Conservation (phyloP, 2,329 filamentous ascomycete genomes). For the Fusarium oligoseptatum region DNA sequence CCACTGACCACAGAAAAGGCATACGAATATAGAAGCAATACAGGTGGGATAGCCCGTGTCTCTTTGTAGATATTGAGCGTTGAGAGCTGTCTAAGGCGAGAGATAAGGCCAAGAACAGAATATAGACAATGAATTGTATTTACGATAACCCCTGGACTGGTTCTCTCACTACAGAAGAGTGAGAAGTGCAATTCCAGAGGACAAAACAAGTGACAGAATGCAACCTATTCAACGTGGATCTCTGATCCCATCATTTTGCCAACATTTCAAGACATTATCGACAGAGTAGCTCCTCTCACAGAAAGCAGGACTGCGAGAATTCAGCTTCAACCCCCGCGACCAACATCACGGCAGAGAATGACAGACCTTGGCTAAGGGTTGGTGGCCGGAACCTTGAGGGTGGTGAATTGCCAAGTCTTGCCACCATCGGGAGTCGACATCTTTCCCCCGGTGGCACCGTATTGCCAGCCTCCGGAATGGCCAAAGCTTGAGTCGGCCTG, state of each 20-base stretch:
- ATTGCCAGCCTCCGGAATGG: constrained; percentile 1
- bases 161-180: not conserved
- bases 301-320: not conserved
- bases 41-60: no score
- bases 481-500: constrained; percentile 13
- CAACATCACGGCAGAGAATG: not conserved
- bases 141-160: not conserved
- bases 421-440: constrained; percentile 22
- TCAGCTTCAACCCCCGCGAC: not conserved
- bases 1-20: no score
- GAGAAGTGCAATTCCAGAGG: not conserved
- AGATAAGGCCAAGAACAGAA: not conserved
- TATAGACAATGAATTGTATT: not conserved
- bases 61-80: no score
- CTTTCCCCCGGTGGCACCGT: constrained; percentile 19
- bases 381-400: constrained; percentile 9
- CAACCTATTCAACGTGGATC: not conserved
- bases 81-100: no score
- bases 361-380: not conserved
- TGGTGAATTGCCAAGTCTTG: constrained; percentile 15
- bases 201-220: not conserved
- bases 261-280: not conserved
- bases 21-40: no score
- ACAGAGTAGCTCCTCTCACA: not conserved
- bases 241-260: no score